phyloP scores from a whole-genome alignment of 805 yeast genomes.

The Yueomyces sinensis region DNA sequence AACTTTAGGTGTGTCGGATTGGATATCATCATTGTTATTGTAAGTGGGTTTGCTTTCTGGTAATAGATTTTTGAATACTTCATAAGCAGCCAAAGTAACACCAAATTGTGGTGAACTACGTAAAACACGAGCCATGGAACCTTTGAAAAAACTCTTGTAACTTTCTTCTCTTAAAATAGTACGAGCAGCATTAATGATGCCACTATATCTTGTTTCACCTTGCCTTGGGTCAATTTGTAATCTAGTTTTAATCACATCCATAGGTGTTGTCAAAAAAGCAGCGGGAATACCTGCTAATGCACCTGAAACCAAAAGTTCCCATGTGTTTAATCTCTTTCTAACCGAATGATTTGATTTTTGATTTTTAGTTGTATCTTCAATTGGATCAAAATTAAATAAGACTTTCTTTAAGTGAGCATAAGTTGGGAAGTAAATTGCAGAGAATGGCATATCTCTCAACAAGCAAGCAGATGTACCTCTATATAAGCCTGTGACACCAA shows the following conservation, averaged over 20 bases:
- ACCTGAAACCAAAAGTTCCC: slow-evolving; percentile 80
- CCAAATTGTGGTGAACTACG: slow-evolving; percentile 98
- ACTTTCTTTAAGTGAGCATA: slow-evolving; percentile 85
- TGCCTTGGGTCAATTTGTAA: slow-evolving; percentile 70
- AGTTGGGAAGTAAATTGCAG: slow-evolving; percentile 94
- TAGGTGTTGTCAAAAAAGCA: slow-evolving; percentile 91
- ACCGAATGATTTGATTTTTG: not conserved
- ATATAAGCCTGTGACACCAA: slow-evolving; percentile 78
- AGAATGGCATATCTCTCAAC: slow-evolving; percentile 89
- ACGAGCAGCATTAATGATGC: slow-evolving; percentile 63
- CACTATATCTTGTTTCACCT: slow-evolving; percentile 66
- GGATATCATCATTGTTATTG: slow-evolving; percentile 1
- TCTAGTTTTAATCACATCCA: slow-evolving; percentile 92
- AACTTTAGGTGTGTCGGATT: slow-evolving; percentile 11
- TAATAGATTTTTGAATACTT: slow-evolving; percentile 48
- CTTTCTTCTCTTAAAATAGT: slow-evolving; percentile 78
- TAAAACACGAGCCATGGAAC: slow-evolving; percentile 87
- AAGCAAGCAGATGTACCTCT: slow-evolving; percentile 88
- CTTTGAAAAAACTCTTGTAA: slow-evolving; percentile 78
- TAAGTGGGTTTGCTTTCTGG: slow-evolving; percentile 2
- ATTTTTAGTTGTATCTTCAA: not conserved
- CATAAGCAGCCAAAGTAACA: slow-evolving; percentile 94
- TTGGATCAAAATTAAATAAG: slow-evolving; percentile 71
- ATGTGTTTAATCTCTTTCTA: slow-evolving; percentile 49
- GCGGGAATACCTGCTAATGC: slow-evolving; percentile 98